Percentiles rank a stretch among this genome's conserved stretches.
Evolutionary conservation across 768 basidiomycete species (phyloP).

Genomic region (Amylocystis lapponica): DNA sequence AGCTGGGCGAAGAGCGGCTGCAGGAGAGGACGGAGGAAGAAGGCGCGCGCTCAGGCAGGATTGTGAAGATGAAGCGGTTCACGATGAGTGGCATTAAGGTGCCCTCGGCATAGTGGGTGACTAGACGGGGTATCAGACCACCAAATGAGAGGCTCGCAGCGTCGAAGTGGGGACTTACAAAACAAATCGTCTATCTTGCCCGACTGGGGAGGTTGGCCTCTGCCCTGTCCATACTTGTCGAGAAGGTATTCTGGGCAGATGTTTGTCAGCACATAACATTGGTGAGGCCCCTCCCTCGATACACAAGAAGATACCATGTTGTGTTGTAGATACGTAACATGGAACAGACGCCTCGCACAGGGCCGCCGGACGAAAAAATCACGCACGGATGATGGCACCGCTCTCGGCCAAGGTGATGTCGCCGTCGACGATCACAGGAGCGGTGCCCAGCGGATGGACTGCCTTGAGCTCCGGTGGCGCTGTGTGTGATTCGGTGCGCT

Average conservation of each 20-base stretch:
- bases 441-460: constrained; percentile 30
- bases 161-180: constrained; percentile 16
- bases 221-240: constrained; percentile 27
- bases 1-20: constrained; percentile 8
- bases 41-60: constrained; percentile 26
- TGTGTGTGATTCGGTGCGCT: constrained; percentile 16
- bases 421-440: constrained; percentile 35
- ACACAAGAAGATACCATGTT: too few species aligned
- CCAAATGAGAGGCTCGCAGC: not conserved
- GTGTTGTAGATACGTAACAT: too few species aligned
- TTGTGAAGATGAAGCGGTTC: constrained; percentile 23
- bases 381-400: constrained; percentile 31
- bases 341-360: too few species aligned
- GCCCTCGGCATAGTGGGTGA: constrained; percentile 29
- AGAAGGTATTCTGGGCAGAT: constrained; percentile 35
- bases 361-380: too few species aligned
- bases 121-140: too few species aligned
- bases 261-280: too few species aligned
- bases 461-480: constrained; percentile 28
- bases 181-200: constrained; percentile 25
- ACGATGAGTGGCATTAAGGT: constrained; percentile 31
- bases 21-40: constrained; percentile 28
- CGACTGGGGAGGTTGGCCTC: constrained; percentile 16
- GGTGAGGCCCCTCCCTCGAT: too few species aligned
- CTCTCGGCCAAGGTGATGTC: constrained; percentile 32